Base-by-base conservation (phyloP, 768 basidiomycete genomes). In the Termitomyces titanicus region DNA sequence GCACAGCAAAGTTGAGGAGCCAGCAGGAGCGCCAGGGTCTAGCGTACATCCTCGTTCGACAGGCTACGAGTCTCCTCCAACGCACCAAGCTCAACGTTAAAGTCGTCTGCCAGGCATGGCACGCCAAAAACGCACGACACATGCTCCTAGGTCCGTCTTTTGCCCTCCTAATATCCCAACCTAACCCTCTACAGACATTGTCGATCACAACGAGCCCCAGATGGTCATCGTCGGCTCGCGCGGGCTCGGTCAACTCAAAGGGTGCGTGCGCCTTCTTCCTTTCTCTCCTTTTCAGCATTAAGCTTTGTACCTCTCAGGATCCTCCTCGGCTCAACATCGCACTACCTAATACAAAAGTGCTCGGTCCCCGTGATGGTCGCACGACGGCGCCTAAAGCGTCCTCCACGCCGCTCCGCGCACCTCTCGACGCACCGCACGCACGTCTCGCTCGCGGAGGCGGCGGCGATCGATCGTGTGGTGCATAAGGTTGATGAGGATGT, bases 341-440 rank as follows among this genome's bases (percentile, higher is more conserved):
- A 98, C 70, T 98, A 98, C 67, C 83, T 94, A 45, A 90, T 92
- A 43, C 88, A 93, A 79, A 94, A 93, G 72, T 95, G 92, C 58
- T 92, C 92, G 15, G 94, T 96, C 0, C 94, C 95, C 0, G 94
- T 97, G 52, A 96, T 98, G 94, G 93, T 96, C 51, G 92, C 94
- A 5, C 91, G 94, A 51, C 85, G 94, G 50, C 80, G 94, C 12
- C 85, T 97, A 68, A 92, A 92, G 70, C 85, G 92, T 3, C 92
- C 94, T 20, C 85, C 94, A 12, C 83, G 84, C 52, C 88, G 86
- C 46, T 81, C 84, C 3, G 90, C 91, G 0, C 89, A 92, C 68
- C 84, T 92, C 31, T 81, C 90, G 25, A 87, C 86, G 31, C 86
- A 93, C 61, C 89, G 91, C 57, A 80, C 79, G 1, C 89, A 90